Evolutionary conservation across 1,284 basidiomycete genomes (phyloP), one percentile per base, ranked within the genome.

Genomic region (Coniferiporia sulphurascens): DNA sequence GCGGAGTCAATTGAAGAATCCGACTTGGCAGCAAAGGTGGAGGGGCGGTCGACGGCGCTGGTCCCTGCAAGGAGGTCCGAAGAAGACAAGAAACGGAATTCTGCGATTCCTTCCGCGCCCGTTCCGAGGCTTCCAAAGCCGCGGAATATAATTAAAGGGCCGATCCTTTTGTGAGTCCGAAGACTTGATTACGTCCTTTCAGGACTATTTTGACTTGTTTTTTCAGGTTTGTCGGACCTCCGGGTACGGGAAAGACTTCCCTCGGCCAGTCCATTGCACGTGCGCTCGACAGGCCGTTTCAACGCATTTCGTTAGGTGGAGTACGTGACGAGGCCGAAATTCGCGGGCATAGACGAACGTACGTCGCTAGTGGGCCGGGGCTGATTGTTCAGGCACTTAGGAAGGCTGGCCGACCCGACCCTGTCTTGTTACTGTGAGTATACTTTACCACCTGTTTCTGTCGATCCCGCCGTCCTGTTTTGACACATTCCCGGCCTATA

Each of bases 291-390:
- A 77, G 93, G 60, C 91, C 94, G 0, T 96, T 95, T 81, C 92
- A 94, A 72, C 84, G 94, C 41, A 93, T 96, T 68, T 91, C 91
- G n/a, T 82, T 96, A 1, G 93, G 94, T 44, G 93, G 93, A 56
- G 87, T 96, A 10, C 83, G 91, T 7, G 93, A 96, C 66, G 93
- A 95, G 64, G 93, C 91, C 4, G 93, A 95, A 73, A 94, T 95
- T 66, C 83, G 87, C 61, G 93, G 93, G 13, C 93, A 95, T 66
- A 77, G 93, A 58, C 78, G 94, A 61, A 96, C 93, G n/a, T 95
- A 95, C 66, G 91, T 94, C 22, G 91, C 91, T 8, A 87, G 89
- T 57, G 89, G 90, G 2, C 90, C 93, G 0, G 92, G 94, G 3
- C 77, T 91, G 65, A 89, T 95, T 45, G 91, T 93, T 12, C 93